A percentile compares a stretch with the other conserved stretches of the same genome.
Evolutionary conservation across 352 stramenopile genomes (phyloP).

Genomic region (Phytopythium ostracodes): DNA sequence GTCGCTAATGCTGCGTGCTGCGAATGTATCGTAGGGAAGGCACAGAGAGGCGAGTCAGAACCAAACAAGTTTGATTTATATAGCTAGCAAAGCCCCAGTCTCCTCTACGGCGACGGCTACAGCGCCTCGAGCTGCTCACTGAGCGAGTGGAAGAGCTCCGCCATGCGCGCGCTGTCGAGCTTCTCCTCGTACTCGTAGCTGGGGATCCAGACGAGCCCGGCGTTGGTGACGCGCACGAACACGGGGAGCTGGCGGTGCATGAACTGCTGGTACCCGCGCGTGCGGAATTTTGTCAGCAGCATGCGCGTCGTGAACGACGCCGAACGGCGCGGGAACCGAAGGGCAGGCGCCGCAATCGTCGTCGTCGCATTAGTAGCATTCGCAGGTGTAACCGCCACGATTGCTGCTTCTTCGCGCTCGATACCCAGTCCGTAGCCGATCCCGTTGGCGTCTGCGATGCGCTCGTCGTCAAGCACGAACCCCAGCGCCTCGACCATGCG

Average conservation of each 20-base stretch:
- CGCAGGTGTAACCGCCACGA: neutral
- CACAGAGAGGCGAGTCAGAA: neutral
- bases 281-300: conserved; percentile 39
- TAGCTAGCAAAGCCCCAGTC: neutral
- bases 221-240: conserved; percentile 64
- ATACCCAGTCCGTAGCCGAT: conserved; percentile 72
- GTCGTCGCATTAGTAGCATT: neutral
- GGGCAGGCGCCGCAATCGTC: neutral
- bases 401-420: conserved; percentile 24
- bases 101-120: neutral
- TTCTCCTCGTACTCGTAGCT: conserved; percentile 72
- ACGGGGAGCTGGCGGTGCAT: conserved; percentile 66
- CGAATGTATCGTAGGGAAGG: neutral
- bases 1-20: no score
- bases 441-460: conserved; percentile 52
- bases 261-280: conserved; percentile 69
- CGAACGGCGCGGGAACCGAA: conserved; percentile 25
- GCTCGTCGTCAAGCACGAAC: conserved; percentile 69
- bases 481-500: conserved; percentile 38
- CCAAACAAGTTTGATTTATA: neutral
- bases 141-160: conserved; percentile 15
- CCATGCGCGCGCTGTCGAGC: conserved; percentile 21
- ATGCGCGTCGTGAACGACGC: conserved; percentile 29
- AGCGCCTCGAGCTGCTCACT: neutral
- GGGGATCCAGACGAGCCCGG: conserved; percentile 69